These are phyloP conservation scores for Penicillium odoratum DNA, from an alignment of 495 filamentous ascomycete species.

Conservation along the genomic window DNA sequence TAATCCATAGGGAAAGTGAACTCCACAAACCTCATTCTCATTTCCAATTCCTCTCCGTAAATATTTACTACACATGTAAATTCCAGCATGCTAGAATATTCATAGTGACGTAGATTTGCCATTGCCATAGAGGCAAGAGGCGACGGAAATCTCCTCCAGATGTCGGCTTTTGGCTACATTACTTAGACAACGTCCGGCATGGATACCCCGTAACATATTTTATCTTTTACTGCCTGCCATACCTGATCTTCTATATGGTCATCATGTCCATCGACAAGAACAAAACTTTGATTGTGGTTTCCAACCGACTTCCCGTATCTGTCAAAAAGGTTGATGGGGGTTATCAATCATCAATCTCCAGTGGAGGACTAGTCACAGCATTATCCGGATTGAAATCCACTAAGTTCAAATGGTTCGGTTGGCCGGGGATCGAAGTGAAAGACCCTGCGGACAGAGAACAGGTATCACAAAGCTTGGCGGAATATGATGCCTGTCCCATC, in stretches of 20 bases:
- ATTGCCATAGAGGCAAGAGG: constrained; percentile 24
- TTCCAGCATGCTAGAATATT: neutral
- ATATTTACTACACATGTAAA: neutral
- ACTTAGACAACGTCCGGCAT: neutral
- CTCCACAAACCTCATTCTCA: neutral
- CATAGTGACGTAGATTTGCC: constrained; percentile 24
- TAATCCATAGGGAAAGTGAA: neutral
- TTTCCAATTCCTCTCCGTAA: no score
- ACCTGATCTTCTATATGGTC: neutral
- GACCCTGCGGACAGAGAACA: constrained; percentile 42
- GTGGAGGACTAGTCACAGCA: constrained; percentile 84
- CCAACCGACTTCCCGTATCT: constrained; percentile 59
- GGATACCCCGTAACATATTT: neutral
- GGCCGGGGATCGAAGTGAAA: constrained; percentile 72
- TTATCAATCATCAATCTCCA: constrained; percentile 80
- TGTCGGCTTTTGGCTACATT: neutral
- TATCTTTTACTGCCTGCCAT: neutral
- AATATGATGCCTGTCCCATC: constrained; percentile 53
- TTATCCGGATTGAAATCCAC: constrained; percentile 83
- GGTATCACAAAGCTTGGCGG: constrained; percentile 43
- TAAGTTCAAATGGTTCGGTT: constrained; percentile 90
- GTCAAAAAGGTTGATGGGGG: constrained; percentile 51
- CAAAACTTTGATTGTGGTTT: constrained; percentile 70
- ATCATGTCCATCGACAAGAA: constrained; percentile 17
- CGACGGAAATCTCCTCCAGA: neutral